Base-by-base conservation (phyloP, 116 monocot species). In the Cymodocea nodosa region DNA sequence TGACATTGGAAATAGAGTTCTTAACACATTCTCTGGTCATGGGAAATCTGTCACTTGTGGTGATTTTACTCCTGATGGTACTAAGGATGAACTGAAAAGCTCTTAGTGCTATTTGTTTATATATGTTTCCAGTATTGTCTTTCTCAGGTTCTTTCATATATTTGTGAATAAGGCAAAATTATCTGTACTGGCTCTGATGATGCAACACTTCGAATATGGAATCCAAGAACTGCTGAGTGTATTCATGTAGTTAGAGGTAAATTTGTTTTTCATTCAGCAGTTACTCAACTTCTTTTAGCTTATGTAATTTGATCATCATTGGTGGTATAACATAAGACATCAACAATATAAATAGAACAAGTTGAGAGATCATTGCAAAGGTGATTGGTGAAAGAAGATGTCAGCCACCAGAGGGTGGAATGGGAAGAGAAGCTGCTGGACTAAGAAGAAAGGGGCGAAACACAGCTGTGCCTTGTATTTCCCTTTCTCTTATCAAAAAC, bases 21-120 rank as follows among this genome's bases (percentile, higher is more conserved):
- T 89, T 23, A 86, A 79, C 68, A 79, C 83, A 17, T 92, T 98
- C 65, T 87, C 83, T 72, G 98, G 98, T 70, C 98, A 98, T 79
- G 73, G 77, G 51, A 72, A 76, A 69, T 74, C 66, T 50, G 92
- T 98, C 39, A 98, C 98, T 15, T 98, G 92, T 81, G 98, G 98
- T 56, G 86, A 84, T 77, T 98, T 98, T 69, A 86, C 92, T 70
- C 98, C 98, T 66, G 92, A 98, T 78, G 94, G 89, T 94, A 89
- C 14, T 56, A 4, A 68, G 7, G 66, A 52, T 48, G 2, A 53
- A 10, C 10, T 39, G 54, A 18, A 19, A 54, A 54, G n/a, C 18
- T 17, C 8, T 17, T 15, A 20, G 4, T 19, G 44, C 9, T 54
- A 1, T 16, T 20, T 14, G 2, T 68, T 57, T 11, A 39, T 20